A percentile compares a stretch with the other conserved stretches of the same genome.
These are phyloP conservation scores for Pseudogymnoascus sp. DNA, from an alignment of 2,329 filamentous ascomycete genomes.

Conservation along the genomic window DNA sequence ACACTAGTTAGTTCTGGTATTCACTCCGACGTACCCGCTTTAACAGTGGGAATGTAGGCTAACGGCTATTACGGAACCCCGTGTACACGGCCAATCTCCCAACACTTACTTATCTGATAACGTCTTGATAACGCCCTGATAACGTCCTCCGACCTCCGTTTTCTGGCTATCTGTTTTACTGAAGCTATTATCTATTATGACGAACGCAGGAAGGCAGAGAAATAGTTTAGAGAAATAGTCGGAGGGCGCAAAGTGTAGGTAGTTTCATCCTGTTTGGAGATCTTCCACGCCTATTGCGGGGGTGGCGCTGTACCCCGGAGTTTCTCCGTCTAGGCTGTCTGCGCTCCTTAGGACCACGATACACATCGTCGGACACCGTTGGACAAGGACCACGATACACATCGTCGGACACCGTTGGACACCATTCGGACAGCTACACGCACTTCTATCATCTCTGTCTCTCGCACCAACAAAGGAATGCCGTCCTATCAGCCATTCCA, in stretches of 20 bases:
- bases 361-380: neutral
- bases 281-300: neutral
- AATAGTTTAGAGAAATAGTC: neutral
- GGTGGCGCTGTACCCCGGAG: neutral
- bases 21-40: neutral
- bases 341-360: neutral
- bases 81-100: neutral
- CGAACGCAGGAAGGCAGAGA: neutral
- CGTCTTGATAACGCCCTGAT: neutral
- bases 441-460: neutral
- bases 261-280: neutral
- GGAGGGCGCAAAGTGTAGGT: neutral
- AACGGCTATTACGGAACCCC: neutral
- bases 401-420: neutral
- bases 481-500: slow-evolving; percentile 31
- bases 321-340: neutral
- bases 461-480: neutral
- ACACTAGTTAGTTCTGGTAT: neutral
- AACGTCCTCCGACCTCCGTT: neutral
- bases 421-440: neutral
- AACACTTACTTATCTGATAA: neutral
- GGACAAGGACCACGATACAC: no score
- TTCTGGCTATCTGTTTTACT: neutral
- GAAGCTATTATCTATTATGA: neutral
- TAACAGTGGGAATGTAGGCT: neutral